These are phyloP conservation scores for Thinopyrum elongatum DNA, from an alignment of 176 grass and related monocot species.

Conservation along the genomic window DNA sequence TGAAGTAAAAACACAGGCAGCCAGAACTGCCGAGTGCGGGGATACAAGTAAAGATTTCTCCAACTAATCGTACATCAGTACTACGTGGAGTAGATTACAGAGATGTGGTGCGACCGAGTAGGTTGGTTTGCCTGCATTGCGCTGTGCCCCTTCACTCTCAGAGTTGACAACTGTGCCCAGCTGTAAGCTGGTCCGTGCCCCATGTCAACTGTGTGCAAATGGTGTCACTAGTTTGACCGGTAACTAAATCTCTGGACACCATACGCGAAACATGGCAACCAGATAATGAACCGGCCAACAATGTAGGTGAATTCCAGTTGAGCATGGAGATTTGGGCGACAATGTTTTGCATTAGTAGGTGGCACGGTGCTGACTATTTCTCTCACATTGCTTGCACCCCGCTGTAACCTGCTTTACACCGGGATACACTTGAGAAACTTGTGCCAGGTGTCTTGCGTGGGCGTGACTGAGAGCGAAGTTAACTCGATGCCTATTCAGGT, in stretches of 20 bases:
- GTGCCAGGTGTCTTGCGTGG: too few species aligned
- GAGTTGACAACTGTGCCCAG: neutral
- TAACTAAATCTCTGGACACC: neutral
- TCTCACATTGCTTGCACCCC: neutral
- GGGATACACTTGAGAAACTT: neutral
- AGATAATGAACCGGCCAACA: neutral
- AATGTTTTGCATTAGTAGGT: slow-evolving; percentile 29
- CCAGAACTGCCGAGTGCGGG: neutral
- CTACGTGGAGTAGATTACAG: too few species aligned
- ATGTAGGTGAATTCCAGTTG: slow-evolving; percentile 41
- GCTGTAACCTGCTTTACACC: neutral
- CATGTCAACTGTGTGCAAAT: neutral
- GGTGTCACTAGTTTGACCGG: slow-evolving; percentile 17
- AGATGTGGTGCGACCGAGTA: neutral
- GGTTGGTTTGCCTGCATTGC: neutral
- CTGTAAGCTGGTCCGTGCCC: neutral
- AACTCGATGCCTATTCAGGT: neutral
- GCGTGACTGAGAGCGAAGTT: neutral
- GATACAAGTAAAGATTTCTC: neutral
- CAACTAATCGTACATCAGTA: too few species aligned
- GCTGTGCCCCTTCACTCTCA: neutral
- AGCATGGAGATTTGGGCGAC: slow-evolving; percentile 10
- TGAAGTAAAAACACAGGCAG: neutral
- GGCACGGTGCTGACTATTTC: slow-evolving; percentile 8
- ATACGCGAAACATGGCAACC: slow-evolving; percentile 4